Evolutionary conservation across 352 stramenopile genomes (phyloP), one percentile per base, ranked within the genome.

Genomic region (Pythium coloratum): DNA sequence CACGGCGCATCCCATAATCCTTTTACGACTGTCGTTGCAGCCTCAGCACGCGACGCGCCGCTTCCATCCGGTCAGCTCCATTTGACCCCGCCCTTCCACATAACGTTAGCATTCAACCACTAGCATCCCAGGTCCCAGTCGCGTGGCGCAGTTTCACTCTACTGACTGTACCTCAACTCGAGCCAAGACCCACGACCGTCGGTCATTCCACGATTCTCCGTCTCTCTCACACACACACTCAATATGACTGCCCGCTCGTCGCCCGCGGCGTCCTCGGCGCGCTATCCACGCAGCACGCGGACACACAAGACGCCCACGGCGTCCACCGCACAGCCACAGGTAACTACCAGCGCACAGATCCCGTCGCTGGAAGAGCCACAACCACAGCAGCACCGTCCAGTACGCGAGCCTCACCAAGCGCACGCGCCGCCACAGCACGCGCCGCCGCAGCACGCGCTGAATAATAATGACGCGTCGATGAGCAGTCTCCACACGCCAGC

Each of bases 31-130:
- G 36, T 40, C 34, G 4, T 24, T 24, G 40, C 10, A 6, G 46
- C 46, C 46, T 53, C 46, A 53, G 46, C 46, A 53, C 46, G 46
- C 46, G 46, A 53, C 46, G 46, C 46, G 46, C 16, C 46, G 20
- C 20, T 24, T 53, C 46, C 46, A 53, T 53, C 46, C 46, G 46
- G 46, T 24, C 46, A n/a, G 18, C 20, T 30, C n/a, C 46, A 53
- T n/a, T 50, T 12, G 7, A 44, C 36, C 7, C 36, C 36, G 36
- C 36, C 36, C 36, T 44, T 44, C 36, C 36, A 44, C 36, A 14
- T 44, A 44, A 18, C 36, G 36, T 44, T 49, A 49, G 40, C 40
- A 49, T 24, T 49, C 40, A 24, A 24, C 20, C 20, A 24, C 20
- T 24, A 24, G 20, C 20, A 24, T 24, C 20, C 20, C 20, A 24